phyloP scores from a whole-genome alignment of 805 yeast species.

The Grigorovia yakushimaensis region DNA sequence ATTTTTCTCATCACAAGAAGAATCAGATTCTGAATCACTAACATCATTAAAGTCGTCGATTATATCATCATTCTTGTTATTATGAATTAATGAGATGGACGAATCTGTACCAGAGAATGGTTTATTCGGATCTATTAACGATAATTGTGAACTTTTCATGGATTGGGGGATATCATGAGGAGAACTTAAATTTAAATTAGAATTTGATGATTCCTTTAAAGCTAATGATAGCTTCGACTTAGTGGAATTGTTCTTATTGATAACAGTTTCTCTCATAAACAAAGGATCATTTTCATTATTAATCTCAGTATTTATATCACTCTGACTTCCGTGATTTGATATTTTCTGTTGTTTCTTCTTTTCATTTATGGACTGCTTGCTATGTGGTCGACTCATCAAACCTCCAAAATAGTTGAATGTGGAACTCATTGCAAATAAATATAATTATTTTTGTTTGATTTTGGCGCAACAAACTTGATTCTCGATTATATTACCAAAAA shows the following conservation, averaged over 20 bases:
- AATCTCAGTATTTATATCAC: neutral
- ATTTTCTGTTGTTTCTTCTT: neutral
- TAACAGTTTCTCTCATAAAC: constrained; percentile 1
- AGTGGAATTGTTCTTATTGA: constrained; percentile 1
- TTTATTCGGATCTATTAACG: neutral
- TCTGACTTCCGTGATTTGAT: neutral
- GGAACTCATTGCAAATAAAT: neutral
- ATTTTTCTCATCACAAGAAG: constrained; percentile 37
- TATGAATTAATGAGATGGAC: neutral
- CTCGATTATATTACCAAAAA: no score
- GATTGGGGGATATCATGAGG: neutral
- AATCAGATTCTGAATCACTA: constrained; percentile 7
- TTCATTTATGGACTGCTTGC: no score
- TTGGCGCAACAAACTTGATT: neutral
- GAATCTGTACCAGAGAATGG: neutral
- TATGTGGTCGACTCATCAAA: neutral
- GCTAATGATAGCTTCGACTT: constrained; percentile 4
- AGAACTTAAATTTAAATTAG: neutral
- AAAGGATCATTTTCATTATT: neutral
- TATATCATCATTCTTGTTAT: neutral
- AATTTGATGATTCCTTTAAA: neutral
- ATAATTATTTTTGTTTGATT: no score
- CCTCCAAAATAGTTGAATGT: constrained; percentile 3
- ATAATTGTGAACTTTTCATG: neutral
- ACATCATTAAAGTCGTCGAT: neutral